A percentile compares a stretch with the other conserved stretches of the same genome.
Evolutionary conservation across 1,284 basidiomycete species (phyloP).

Genomic region (Ustilago nuda): DNA sequence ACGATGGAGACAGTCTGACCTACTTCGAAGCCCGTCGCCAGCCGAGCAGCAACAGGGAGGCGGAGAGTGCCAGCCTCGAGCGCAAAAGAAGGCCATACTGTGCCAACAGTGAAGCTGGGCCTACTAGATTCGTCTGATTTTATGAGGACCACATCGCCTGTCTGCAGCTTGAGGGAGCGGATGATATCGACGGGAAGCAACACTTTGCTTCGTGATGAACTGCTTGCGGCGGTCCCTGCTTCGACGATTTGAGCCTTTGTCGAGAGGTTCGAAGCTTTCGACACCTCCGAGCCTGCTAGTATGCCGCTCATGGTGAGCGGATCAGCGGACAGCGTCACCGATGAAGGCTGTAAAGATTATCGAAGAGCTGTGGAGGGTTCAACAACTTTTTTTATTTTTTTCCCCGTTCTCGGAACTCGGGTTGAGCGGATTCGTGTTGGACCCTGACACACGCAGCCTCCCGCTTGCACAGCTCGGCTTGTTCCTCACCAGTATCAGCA

Average conservation of each 20-base stretch:
- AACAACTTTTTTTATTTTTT: constrained; percentile 2
- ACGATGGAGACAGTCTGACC: constrained; percentile 20
- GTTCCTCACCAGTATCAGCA: neutral
- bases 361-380: constrained; percentile 5
- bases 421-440: neutral
- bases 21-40: constrained; percentile 12
- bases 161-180: constrained; percentile 40
- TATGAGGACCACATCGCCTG: constrained; percentile 36
- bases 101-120: constrained; percentile 14
- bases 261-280: neutral
- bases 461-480: neutral
- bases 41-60: constrained; percentile 23
- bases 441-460: neutral
- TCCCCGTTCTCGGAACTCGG: constrained; percentile 18
- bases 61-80: constrained; percentile 31
- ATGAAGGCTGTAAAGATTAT: neutral
- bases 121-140: neutral
- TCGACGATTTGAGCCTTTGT: constrained; percentile 26
- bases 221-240: constrained; percentile 28
- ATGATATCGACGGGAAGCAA: constrained; percentile 40
- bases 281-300: neutral
- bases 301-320: constrained; percentile 15
- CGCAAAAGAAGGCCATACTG: constrained; percentile 45
- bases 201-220: constrained; percentile 30
- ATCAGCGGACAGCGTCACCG: neutral